These are phyloP conservation scores for Pleomassaria siparia DNA, from an alignment of 2,329 filamentous ascomycete species.

Conservation along the genomic window DNA sequence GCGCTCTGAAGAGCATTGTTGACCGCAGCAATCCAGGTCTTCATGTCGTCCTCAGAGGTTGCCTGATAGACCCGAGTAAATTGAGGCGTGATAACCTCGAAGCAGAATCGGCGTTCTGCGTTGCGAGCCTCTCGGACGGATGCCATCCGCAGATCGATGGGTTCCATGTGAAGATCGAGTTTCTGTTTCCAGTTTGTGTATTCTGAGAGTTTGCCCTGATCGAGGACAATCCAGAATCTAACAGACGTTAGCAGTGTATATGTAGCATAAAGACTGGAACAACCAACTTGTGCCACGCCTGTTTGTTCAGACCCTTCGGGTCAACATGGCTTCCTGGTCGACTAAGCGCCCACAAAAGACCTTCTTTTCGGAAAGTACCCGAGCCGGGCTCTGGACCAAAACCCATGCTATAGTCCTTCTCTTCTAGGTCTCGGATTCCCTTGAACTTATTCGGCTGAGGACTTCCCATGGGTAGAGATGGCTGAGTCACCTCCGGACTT, in stretches of 20 bases:
- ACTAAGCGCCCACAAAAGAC: constrained; percentile 90
- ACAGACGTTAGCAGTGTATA: constrained; percentile 26
- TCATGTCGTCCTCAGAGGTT: constrained; percentile 97
- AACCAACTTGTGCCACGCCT: constrained; percentile 96
- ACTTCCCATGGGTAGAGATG: constrained; percentile 24
- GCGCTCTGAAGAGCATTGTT: constrained; percentile 97
- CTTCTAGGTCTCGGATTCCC: constrained; percentile 88
- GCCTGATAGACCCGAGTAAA: constrained; percentile 97
- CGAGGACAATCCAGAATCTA: constrained; percentile 97
- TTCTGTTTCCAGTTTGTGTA: constrained; percentile 99
- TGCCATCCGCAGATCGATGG: constrained; percentile 94
- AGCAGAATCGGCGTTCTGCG: constrained; percentile 92
- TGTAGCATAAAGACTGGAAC: background rate
- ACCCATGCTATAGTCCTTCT: constrained; percentile 60
- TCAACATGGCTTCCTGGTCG: constrained; percentile 92
- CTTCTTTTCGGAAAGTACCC: constrained; percentile 82
- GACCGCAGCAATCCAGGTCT: constrained; percentile 91
- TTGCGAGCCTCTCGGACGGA: constrained; percentile 95
- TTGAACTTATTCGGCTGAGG: constrained; percentile 69
- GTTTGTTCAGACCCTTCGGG: constrained; percentile 91
- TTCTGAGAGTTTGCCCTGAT: constrained; percentile 93
- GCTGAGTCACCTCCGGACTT: constrained; percentile 32
- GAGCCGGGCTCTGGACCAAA: constrained; percentile 52
- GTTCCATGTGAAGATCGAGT: constrained; percentile 95
- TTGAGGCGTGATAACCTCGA: constrained; percentile 96